Conservation (phyloP, 805 yeast species). For the Lachancea lanzarotensis region DNA sequence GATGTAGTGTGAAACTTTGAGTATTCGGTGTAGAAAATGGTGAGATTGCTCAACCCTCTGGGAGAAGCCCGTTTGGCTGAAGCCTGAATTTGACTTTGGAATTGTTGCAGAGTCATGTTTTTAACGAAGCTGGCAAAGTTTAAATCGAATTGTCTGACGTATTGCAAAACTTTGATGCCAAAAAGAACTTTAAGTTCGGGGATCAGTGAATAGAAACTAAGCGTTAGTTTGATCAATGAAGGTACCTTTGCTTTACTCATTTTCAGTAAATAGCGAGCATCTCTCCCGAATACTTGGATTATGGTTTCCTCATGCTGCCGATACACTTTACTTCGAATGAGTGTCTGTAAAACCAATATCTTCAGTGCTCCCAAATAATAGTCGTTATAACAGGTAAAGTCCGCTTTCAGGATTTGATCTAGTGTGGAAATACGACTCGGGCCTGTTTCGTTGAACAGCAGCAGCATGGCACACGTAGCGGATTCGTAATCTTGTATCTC, state of each 20-base stretch:
- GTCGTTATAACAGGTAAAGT: slow-evolving; percentile 18
- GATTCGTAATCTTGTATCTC: slow-evolving; percentile 8
- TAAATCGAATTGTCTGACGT: slow-evolving; percentile 21
- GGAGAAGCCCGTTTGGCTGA: slow-evolving; percentile 1
- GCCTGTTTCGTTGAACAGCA: slow-evolving; percentile 22
- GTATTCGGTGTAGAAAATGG: slow-evolving; percentile 18
- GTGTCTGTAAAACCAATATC: slow-evolving; percentile 23
- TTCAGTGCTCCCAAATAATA: slow-evolving; percentile 24
- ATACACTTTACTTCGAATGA: slow-evolving; percentile 18
- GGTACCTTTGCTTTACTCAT: slow-evolving; percentile 17
- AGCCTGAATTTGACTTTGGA: slow-evolving; percentile 15
- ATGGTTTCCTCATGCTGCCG: slow-evolving; percentile 12
- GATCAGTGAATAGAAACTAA: slow-evolving; percentile 21
- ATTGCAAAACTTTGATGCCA: slow-evolving; percentile 29
- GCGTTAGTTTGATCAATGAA: slow-evolving; percentile 20
- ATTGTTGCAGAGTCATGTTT: slow-evolving; percentile 14
- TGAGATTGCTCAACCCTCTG: not conserved
- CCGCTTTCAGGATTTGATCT: slow-evolving; percentile 21
- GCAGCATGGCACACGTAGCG: slow-evolving; percentile 17
- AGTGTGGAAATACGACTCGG: slow-evolving; percentile 10
- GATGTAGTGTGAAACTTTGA: slow-evolving; percentile 11
- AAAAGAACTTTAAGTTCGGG: slow-evolving; percentile 20
- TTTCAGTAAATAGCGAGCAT: slow-evolving; percentile 20
- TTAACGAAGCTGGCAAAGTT: slow-evolving; percentile 20
- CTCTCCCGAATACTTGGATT: slow-evolving; percentile 20